phyloP scores from a whole-genome alignment of 768 basidiomycete species.

The Tricholoma furcatifolium region DNA sequence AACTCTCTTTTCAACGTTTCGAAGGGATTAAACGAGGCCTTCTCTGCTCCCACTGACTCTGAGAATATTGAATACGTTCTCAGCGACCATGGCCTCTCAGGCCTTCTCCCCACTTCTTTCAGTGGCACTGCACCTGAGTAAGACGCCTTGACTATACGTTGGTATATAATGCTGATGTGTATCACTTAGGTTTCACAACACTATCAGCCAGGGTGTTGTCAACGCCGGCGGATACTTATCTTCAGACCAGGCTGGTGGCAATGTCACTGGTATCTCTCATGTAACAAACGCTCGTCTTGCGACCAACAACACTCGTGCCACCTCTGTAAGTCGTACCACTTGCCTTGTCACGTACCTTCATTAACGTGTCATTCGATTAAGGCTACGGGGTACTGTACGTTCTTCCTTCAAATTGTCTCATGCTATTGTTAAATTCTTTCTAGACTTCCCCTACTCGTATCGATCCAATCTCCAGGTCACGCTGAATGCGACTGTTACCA shows the following conservation, averaged over 20 bases:
- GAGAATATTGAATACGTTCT: not conserved
- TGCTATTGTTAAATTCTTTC: not conserved
- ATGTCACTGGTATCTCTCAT: not conserved
- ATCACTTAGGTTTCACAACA: not conserved
- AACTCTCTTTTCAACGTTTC: not conserved
- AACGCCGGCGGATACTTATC: not conserved
- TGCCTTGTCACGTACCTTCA: not conserved
- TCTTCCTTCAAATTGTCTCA: not conserved
- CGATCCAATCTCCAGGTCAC: no score
- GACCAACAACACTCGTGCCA: no score
- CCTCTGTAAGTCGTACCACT: not conserved
- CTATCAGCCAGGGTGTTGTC: not conserved
- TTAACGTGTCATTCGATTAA: not conserved
- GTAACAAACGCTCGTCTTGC: constrained; percentile 1
- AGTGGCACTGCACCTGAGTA: not conserved
- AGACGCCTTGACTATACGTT: not conserved
- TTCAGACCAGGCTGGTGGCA: no score
- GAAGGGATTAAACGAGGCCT: not conserved
- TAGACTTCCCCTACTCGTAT: constrained; percentile 1
- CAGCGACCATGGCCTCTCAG: not conserved
- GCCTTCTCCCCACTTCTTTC: not conserved
- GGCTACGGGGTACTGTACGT: not conserved
- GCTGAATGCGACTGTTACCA: no score
- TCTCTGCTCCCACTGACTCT: not conserved
- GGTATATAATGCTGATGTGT: not conserved